phyloP scores from a whole-genome alignment of 2,329 filamentous ascomycete species.

The Capronia epimyces region DNA sequence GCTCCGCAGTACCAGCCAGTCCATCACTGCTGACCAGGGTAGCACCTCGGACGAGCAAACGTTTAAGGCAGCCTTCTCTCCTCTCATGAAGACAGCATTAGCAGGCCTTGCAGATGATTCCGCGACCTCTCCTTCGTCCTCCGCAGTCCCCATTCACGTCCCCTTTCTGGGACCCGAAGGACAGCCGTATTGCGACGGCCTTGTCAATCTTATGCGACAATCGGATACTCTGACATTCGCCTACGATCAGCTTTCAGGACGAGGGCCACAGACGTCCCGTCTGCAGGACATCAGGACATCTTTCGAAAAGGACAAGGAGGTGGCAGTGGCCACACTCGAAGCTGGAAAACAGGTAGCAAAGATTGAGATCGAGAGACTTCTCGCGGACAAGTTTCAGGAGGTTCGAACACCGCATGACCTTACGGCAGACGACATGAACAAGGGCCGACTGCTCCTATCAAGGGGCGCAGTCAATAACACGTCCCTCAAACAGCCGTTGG shows the following conservation, averaged over 20 bases:
- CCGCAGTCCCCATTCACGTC: conserved; percentile 5
- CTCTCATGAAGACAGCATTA: conserved; percentile 14
- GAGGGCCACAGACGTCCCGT: conserved; percentile 3
- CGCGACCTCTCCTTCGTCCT: not conserved
- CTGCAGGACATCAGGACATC: conserved; percentile 9
- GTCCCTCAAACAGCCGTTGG: conserved; percentile 6
- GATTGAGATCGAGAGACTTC: conserved; percentile 13
- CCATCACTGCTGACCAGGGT: not conserved
- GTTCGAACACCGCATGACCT: conserved; percentile 7
- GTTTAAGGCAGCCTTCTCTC: conserved; percentile 16
- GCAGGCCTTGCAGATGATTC: conserved; percentile 4
- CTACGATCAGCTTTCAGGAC: conserved; percentile 15
- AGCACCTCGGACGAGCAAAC: conserved; percentile 7
- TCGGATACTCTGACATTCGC: conserved; percentile 13
- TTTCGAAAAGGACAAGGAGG: conserved; percentile 17
- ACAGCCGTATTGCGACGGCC: conserved; percentile 12
- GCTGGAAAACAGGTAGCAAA: conserved; percentile 14
- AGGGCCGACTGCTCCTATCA: conserved; percentile 15
- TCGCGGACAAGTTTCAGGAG: conserved; percentile 18
- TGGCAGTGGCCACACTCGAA: conserved; percentile 11
- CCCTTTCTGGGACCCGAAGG: conserved; percentile 16
- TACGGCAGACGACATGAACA: conserved; percentile 15
- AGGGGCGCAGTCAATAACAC: conserved; percentile 3
- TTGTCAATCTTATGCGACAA: conserved; percentile 14
- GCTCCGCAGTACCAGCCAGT: not conserved